These are phyloP conservation scores for Fusarium burgessii DNA, from an alignment of 2,329 filamentous ascomycete genomes.

Conservation along the genomic window DNA sequence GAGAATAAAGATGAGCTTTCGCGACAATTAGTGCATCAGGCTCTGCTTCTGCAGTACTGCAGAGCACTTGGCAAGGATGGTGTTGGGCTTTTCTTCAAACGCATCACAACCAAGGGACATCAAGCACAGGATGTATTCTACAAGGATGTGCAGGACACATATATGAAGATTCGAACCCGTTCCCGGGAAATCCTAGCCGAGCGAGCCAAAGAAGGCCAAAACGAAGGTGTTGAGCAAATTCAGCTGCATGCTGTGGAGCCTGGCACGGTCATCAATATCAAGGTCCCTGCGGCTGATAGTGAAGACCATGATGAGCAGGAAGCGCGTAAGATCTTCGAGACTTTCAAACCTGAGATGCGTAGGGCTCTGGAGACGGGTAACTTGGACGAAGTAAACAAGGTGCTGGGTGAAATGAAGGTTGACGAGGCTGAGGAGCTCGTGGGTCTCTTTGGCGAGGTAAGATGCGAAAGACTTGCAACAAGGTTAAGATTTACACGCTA, in stretches of 20 bases:
- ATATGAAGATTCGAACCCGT: constrained; percentile 81
- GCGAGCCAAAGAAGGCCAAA: constrained; percentile 62
- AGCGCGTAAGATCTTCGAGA: constrained; percentile 82
- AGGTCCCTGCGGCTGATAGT: constrained; percentile 76
- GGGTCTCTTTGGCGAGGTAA: constrained; percentile 78
- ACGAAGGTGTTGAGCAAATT: constrained; percentile 90
- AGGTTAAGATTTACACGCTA: constrained; percentile 27
- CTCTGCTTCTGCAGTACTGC: constrained; percentile 93
- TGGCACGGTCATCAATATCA: constrained; percentile 90
- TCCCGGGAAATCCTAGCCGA: constrained; percentile 76
- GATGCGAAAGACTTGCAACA: constrained; percentile 36
- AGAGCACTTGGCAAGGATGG: constrained; percentile 88
- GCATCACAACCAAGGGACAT: constrained; percentile 89
- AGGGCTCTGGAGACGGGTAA: constrained; percentile 88
- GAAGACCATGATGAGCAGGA: constrained; percentile 73
- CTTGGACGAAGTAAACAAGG: constrained; percentile 69
- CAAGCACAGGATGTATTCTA: constrained; percentile 91
- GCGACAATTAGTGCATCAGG: constrained; percentile 92
- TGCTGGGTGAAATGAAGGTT: constrained; percentile 88
- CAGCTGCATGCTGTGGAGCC: constrained; percentile 97
- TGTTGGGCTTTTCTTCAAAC: constrained; percentile 93
- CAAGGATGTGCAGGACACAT: constrained; percentile 93
- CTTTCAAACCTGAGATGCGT: constrained; percentile 84
- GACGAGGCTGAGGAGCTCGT: constrained; percentile 89
- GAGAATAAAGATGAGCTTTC: constrained; percentile 81